Evolutionary conservation across 2,329 filamentous ascomycete genomes (phyloP).

Genomic region (Lachnum nothofagi): DNA sequence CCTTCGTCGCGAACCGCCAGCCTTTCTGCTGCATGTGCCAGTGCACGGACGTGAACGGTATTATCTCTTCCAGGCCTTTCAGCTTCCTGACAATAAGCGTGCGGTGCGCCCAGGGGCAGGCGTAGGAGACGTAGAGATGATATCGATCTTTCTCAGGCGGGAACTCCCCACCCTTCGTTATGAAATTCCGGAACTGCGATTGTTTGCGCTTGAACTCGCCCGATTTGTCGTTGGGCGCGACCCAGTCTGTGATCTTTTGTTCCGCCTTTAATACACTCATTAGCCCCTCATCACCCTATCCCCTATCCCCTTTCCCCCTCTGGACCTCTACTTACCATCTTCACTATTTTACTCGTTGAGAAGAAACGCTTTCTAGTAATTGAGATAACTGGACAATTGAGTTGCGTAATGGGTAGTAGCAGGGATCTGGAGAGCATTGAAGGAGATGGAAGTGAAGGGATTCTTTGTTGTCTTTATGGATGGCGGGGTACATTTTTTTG

Average conservation of each 20-base stretch:
- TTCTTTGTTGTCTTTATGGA: not conserved
- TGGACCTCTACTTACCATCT: constrained; percentile 7
- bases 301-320: constrained; percentile 25
- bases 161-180: constrained; percentile 59
- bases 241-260: constrained; percentile 74
- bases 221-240: constrained; percentile 66
- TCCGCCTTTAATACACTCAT: constrained; percentile 18
- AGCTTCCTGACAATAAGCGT: constrained; percentile 82
- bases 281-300: constrained; percentile 17
- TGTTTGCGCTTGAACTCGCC: constrained; percentile 91
- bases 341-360: not conserved
- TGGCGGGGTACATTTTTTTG: constrained; percentile 9
- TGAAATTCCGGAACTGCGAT: constrained; percentile 70
- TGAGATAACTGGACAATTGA: no score
- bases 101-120: constrained; percentile 70
- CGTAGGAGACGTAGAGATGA: constrained; percentile 67
- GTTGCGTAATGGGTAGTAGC: constrained; percentile 6
- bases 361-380: constrained; percentile 1
- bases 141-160: constrained; percentile 80
- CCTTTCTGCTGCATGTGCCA: constrained; percentile 65
- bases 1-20: constrained; percentile 60
- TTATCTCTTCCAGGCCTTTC: constrained; percentile 84
- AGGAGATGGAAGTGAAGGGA: not conserved
- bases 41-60: constrained; percentile 44
- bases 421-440: constrained; percentile 12